Conservation (phyloP, 2,329 filamentous ascomycete species). For the Fusarium buxicola region DNA sequence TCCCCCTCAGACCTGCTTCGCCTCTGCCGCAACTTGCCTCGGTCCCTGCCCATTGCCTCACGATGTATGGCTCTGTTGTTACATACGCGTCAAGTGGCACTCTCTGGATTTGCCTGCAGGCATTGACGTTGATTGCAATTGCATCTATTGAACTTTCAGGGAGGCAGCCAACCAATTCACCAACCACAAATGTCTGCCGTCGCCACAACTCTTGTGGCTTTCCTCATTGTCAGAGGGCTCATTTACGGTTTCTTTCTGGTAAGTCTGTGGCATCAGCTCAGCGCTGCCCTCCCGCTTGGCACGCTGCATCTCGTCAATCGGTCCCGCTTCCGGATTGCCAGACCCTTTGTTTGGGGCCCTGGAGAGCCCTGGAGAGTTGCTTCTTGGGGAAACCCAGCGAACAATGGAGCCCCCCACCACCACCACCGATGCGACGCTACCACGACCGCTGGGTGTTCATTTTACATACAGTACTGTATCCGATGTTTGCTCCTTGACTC, state of each 20-base stretch:
- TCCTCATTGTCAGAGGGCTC: background rate
- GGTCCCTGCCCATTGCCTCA: background rate
- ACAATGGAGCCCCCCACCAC: slow-evolving; percentile 21
- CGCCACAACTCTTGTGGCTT: slow-evolving; percentile 21
- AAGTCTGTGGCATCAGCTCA: slow-evolving; percentile 1
- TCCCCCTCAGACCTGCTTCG: background rate
- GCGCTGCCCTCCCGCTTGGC: slow-evolving; percentile 30
- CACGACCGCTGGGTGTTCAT: slow-evolving; percentile 4
- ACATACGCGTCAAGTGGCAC: slow-evolving; percentile 6
- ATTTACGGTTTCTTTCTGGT: slow-evolving; percentile 1
- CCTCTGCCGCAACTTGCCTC: slow-evolving; percentile 15
- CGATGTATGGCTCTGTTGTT: slow-evolving; percentile 3
- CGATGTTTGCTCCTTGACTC: slow-evolving; percentile 6
- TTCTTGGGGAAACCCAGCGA: slow-evolving; percentile 25
- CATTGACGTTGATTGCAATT: slow-evolving; percentile 4
- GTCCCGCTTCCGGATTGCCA: slow-evolving; percentile 42
- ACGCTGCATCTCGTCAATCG: slow-evolving; percentile 45
- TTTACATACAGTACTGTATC: background rate
- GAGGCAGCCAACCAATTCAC: slow-evolving; percentile 10
- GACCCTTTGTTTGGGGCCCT: slow-evolving; percentile 40
- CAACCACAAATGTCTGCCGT: background rate
- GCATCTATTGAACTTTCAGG: slow-evolving; percentile 9
- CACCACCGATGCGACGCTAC: slow-evolving; percentile 3
- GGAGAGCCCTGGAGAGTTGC: slow-evolving; percentile 25
- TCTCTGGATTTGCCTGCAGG: slow-evolving; percentile 6